Evolutionary conservation across 2,329 filamentous ascomycete genomes (phyloP), one percentile per base, ranked within the genome.

Genomic region (Fusarium albidum): DNA sequence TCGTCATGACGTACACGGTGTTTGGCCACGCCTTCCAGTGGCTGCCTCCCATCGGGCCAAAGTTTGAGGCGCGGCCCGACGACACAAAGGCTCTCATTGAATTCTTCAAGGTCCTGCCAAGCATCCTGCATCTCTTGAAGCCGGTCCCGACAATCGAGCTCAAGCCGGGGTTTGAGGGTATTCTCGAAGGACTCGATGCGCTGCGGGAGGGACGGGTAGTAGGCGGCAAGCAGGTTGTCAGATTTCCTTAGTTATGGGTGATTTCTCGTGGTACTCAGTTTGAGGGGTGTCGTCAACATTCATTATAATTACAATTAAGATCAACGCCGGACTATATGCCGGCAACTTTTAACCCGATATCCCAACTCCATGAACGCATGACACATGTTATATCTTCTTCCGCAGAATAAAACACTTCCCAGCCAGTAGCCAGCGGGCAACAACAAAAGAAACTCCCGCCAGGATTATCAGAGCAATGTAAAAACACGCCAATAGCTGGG

Each of bases 401-500:
- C 38, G 21, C 7, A 56, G 17, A 26, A 49, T 48, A 12, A 34
- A 21, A 14, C 48, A 52, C 12, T 37, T 51, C 11, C 47, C 52
- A 11, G 58, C 25, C 1, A 65, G 31, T 1, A 63, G 21, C 1
- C 46, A 27, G 17, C 67, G 52, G 1, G 57, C 67, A 1, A 63
- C 49, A 21, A 65, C 49, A 9, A 66, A 67, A 9, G 52, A 68
- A 5, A 70, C 35, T 3, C 63, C 65, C 3, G 73, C 73, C 3
- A 73, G 37, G 2, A 74, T 53, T 9, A 79, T 52, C 2, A 80
- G 64, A 0, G 69, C 75, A 4, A 77, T 71, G 54, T 77, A 79
- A 21, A 81, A 76, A 2, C 75, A 76, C 10, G 78, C 74, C 10
- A 81, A 66, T 0, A 71, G 67, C 46, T 69, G 68, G 2, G 77